Evolutionary conservation across 2,329 filamentous ascomycete species (phyloP).

Genomic region (Ophiostoma perfectum): DNA sequence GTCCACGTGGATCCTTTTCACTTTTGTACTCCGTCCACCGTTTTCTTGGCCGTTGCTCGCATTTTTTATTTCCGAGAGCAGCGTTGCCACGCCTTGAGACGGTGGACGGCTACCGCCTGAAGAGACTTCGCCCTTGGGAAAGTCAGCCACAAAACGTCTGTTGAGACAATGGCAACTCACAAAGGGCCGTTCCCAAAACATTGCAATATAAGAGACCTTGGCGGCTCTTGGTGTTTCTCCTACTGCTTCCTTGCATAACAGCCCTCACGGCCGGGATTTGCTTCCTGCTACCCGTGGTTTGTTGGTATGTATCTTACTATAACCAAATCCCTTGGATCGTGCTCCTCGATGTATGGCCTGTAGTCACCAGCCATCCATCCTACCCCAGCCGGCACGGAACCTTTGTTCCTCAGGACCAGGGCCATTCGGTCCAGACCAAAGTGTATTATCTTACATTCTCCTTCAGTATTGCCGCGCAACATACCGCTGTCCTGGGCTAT

Average conservation of each 20-base stretch:
- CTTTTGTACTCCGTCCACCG: not conserved
- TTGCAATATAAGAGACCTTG: not conserved
- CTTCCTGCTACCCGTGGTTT: not conserved
- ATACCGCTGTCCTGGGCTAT: too few species aligned
- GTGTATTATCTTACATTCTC: not conserved
- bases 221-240: not conserved
- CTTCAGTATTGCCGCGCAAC: not conserved
- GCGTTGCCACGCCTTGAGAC: too few species aligned
- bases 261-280: not conserved
- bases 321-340: not conserved
- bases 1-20: not conserved
- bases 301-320: not conserved
- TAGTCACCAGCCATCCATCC: not conserved
- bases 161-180: not conserved
- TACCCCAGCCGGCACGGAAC: constrained; percentile 1
- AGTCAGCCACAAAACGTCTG: not conserved
- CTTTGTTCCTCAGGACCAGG: not conserved
- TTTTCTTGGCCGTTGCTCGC: not conserved
- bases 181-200: not conserved
- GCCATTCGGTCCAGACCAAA: not conserved
- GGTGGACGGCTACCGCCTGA: too few species aligned
- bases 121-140: too few species aligned
- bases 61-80: not conserved
- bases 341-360: not conserved
- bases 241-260: not conserved